Conservation (phyloP, 805 yeast species). For the Jamesozyma gamospora region DNA sequence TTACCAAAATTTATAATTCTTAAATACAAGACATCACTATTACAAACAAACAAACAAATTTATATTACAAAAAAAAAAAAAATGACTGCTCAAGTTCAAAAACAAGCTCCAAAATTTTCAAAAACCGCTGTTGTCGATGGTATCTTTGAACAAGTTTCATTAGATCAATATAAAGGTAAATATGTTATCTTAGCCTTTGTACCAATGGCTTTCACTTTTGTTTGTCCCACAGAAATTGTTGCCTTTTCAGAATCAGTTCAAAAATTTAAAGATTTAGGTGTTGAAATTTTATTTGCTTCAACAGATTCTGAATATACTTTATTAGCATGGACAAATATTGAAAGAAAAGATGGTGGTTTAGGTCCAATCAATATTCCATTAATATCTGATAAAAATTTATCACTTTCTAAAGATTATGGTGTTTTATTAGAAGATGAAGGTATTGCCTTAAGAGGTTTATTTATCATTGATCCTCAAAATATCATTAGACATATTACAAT, state of each 20-base stretch:
- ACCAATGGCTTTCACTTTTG: constrained; percentile 98
- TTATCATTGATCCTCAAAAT: constrained; percentile 95
- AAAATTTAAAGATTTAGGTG: constrained; percentile 78
- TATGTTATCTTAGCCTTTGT: constrained; percentile 96
- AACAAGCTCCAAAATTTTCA: constrained; percentile 92
- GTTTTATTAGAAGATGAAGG: constrained; percentile 94
- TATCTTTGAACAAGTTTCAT: constrained; percentile 84
- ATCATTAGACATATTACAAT: constrained; percentile 90
- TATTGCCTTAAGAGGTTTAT: constrained; percentile 94
- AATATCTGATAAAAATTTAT: constrained; percentile 93
- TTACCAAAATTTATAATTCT: too few species aligned
- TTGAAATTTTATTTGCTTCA: constrained; percentile 88
- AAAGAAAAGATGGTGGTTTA: constrained; percentile 96
- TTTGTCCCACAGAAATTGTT: constrained; percentile 98
- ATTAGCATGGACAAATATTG: constrained; percentile 95
- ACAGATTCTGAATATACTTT: constrained; percentile 97
- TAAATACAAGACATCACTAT: neutral
- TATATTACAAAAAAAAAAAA: neutral
- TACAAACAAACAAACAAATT: neutral
- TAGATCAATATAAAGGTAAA: constrained; percentile 93
- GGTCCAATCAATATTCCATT: constrained; percentile 92
- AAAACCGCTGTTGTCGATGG: constrained; percentile 98
- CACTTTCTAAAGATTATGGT: constrained; percentile 92
- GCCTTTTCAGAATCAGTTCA: constrained; percentile 94
- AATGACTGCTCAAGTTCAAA: constrained; percentile 85